phyloP scores from a whole-genome alignment of 1,284 basidiomycete species.

The Ustilago crameri region DNA sequence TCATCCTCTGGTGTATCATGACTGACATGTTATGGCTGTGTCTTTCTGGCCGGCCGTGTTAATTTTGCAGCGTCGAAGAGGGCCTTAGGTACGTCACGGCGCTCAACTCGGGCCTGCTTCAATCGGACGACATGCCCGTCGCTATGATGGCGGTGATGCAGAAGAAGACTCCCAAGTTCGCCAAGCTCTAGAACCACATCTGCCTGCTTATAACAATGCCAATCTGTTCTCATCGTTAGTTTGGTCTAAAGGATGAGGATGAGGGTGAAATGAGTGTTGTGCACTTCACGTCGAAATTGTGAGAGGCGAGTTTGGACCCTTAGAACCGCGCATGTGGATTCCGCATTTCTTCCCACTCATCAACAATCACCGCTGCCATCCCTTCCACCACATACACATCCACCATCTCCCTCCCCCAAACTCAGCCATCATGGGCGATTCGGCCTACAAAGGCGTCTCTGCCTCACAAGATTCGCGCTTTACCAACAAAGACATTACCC shows the following conservation, averaged over 20 bases:
- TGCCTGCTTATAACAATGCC: no score
- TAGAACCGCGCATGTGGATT: no score
- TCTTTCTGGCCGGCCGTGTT: no score
- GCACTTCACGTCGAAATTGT: neutral
- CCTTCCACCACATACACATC: neutral
- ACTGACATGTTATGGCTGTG: no score
- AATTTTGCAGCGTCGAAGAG: slow-evolving; percentile 75
- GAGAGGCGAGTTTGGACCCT: no score
- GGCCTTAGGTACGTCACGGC: slow-evolving; percentile 81
- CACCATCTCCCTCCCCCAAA: neutral
- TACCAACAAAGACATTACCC: slow-evolving; percentile 90
- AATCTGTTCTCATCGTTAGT: no score
- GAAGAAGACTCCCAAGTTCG: slow-evolving; percentile 68
- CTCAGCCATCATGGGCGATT: slow-evolving; percentile 53
- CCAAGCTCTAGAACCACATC: slow-evolving; percentile 50
- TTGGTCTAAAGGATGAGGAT: no score
- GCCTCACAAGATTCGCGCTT: slow-evolving; percentile 74
- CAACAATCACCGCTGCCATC: neutral
- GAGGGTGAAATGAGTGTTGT: neutral
- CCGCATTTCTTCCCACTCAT: no score
- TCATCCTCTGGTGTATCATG: no score
- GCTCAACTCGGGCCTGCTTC: slow-evolving; percentile 80
- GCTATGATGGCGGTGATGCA: slow-evolving; percentile 70
- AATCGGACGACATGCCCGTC: slow-evolving; percentile 74
- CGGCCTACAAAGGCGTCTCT: slow-evolving; percentile 51